Evolutionary conservation across 2,329 filamentous ascomycete species (phyloP), one percentile per base, ranked within the genome.

Genomic region (Sporothrix dimorphospora): DNA sequence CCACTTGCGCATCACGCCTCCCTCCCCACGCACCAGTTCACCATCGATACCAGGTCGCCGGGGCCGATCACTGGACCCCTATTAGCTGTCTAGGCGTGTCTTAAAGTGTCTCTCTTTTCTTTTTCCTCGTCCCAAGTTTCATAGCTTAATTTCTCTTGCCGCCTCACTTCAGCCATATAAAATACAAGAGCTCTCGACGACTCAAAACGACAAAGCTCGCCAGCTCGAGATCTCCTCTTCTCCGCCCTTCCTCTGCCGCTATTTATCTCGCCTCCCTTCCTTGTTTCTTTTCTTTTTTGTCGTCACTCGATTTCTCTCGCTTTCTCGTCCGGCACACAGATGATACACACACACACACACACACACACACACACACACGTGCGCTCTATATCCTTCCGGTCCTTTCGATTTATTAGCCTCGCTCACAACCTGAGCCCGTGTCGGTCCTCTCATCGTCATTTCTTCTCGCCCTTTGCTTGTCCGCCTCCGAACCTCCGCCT

Each of bases 121-220:
- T 45, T 68, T 57, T 53, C 57, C 16, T 27, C 47, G 51, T 38
- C 72, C 27, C 6, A 40, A 40, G 42, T 21, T 49, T 51, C 63
- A 30, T 34, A 21, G n/a, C 42, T 66, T 79, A 77, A 73, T 77
- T 76, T 74, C 67, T 57, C 67, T 69, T 69, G 49, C 67, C 67
- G 51, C 67, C 66, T 55, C 38, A 34, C 27, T 49, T 69, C 49
- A 57, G 67, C 67, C 34, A 45, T 27, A 55, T 57, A 45, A 40
- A 61, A n/a, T 40, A 65, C 38, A 65, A 27, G n/a, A 65, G n/a
- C 21, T 27, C 34, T 65, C 59, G 19, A 42, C 38, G 27, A 27
- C 11, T 27, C 38, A 21, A 38, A 45, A 21, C 38, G 1, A 34
- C 63, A 30, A 34, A 12, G 40, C 21, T 24, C 27, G 4, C 16